phyloP scores from a whole-genome alignment of 805 yeast genomes.

The Candida chilensis region DNA sequence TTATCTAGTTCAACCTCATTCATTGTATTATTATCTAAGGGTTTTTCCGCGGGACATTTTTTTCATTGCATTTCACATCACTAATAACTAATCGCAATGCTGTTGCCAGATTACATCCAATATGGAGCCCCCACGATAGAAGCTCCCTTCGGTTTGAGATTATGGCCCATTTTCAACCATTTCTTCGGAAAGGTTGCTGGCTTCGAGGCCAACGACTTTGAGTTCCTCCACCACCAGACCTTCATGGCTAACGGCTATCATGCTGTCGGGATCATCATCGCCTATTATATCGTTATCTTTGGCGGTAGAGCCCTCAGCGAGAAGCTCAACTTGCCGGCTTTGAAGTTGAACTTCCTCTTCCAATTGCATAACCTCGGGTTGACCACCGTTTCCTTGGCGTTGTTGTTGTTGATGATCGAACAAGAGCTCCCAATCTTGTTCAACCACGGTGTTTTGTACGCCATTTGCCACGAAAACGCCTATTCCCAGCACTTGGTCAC shows the following conservation, averaged over 20 bases:
- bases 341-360: constrained; percentile 67
- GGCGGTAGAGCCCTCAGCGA: constrained; percentile 70
- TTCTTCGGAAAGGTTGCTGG: constrained; percentile 36
- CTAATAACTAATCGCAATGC: too few species aligned
- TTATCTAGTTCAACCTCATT: too few species aligned
- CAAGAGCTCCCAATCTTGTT: constrained; percentile 76
- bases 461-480: constrained; percentile 69
- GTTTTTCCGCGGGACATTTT: too few species aligned
- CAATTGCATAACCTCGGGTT: constrained; percentile 78
- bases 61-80: too few species aligned
- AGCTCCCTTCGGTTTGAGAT: constrained; percentile 45
- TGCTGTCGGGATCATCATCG: constrained; percentile 31
- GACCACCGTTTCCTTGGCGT: constrained; percentile 56
- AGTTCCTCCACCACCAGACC: constrained; percentile 55
- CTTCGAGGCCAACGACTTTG: constrained; percentile 57
- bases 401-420: constrained; percentile 68
- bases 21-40: too few species aligned
- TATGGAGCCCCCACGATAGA: constrained; percentile 24
- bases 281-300: constrained; percentile 28
- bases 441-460: constrained; percentile 70
- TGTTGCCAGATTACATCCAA: too few species aligned
- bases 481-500: constrained; percentile 82
- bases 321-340: constrained; percentile 44
- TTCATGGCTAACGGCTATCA: constrained; percentile 59
- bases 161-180: constrained; percentile 61